Evolutionary conservation across 139 green algal genomes (phyloP).

Genomic region (Raphidocelis subcapitata): DNA sequence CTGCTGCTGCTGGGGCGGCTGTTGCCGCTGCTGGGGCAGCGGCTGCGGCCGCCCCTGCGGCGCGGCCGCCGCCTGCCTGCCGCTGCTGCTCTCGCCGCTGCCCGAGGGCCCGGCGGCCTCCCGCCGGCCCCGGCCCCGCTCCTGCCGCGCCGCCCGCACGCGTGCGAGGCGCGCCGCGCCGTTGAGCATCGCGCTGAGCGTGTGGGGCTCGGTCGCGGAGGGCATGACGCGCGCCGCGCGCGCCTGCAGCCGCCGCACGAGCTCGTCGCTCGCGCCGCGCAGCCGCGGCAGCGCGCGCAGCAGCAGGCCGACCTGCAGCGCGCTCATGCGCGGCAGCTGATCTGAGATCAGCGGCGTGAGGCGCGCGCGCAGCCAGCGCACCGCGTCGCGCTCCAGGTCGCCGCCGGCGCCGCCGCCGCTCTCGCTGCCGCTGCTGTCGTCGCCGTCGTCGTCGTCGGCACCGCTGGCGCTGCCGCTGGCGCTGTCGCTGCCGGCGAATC

Average conservation of each 20-base stretch:
- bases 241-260: conserved; percentile 1
- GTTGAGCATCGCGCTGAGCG: no score
- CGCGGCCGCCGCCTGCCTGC: no score
- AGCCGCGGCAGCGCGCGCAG: not conserved
- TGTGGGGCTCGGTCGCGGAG: no score
- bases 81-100: no score
- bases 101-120: no score
- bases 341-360: not conserved
- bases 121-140: no score
- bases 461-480: no score
- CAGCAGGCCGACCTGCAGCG: conserved; percentile 5
- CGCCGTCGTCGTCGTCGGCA: not conserved
- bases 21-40: no score
- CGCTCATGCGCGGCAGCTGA: not conserved
- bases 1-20: not conserved
- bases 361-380: not conserved
- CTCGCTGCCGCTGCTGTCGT: not conserved
- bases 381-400: not conserved
- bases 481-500: not conserved
- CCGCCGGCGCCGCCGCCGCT: not conserved
- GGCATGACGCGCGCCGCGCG: not conserved
- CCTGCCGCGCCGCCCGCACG: no score
- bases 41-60: no score
- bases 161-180: no score
- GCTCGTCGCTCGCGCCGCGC: not conserved